A percentile compares a stretch with the other conserved stretches of the same genome.
These are phyloP conservation scores for Monosporascus ibericus DNA, from an alignment of 2,329 filamentous ascomycete species.

Conservation along the genomic window DNA sequence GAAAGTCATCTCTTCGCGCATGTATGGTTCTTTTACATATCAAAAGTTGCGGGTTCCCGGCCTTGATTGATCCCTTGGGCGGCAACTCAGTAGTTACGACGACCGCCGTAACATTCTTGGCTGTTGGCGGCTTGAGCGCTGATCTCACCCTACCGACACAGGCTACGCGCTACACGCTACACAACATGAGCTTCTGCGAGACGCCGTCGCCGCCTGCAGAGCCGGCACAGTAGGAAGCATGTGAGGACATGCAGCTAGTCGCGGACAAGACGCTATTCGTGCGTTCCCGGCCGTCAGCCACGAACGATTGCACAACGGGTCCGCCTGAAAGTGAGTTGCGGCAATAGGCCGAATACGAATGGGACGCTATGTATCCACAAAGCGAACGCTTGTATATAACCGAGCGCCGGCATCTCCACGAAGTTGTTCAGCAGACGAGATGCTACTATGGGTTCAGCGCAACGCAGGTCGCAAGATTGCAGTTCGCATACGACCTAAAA, in stretches of 20 bases:
- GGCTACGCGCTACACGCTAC: background rate
- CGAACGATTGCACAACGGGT: background rate
- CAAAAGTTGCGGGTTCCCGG: too few species aligned
- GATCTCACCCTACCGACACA: too few species aligned
- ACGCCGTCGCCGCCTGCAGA: background rate
- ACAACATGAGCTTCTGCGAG: background rate
- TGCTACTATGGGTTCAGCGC: constrained; percentile 2
- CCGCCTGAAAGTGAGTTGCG: background rate
- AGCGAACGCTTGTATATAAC: constrained; percentile 2
- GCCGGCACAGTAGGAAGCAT: too few species aligned
- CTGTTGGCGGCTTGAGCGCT: background rate
- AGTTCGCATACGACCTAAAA: too few species aligned
- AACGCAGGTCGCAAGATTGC: background rate
- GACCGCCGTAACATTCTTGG: background rate
- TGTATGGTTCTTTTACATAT: too few species aligned
- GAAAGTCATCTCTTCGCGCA: too few species aligned
- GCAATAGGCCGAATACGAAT: constrained; percentile 4
- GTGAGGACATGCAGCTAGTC: too few species aligned
- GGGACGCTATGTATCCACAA: constrained; percentile 4
- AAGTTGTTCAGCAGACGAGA: constrained; percentile 4
- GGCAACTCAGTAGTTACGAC: background rate
- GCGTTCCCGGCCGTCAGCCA: too few species aligned
- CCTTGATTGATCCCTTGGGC: too few species aligned
- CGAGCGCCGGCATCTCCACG: constrained; percentile 2
- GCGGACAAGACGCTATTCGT: too few species aligned